Conservation (phyloP, 2,329 filamentous ascomycete genomes). For the Alternaria burnsii region DNA sequence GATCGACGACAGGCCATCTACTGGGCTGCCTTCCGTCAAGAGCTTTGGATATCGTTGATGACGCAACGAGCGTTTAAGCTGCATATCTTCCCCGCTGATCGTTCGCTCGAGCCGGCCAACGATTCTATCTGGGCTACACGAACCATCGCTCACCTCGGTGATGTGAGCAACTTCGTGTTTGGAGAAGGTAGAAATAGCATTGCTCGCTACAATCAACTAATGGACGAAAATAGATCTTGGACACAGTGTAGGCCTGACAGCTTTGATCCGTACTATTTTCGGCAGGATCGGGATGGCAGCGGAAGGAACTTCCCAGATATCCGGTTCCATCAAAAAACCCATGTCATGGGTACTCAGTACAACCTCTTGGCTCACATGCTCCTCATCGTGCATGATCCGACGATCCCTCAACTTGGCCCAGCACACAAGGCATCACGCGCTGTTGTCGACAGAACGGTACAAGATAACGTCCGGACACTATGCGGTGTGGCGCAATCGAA, state of each 20-base stretch:
- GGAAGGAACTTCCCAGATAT: slow-evolving; percentile 48
- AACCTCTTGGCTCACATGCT: slow-evolving; percentile 48
- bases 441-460: slow-evolving; percentile 43
- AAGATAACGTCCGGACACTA: slow-evolving; percentile 47
- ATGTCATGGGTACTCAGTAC: slow-evolving; percentile 47
- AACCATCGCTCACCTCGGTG: slow-evolving; percentile 51
- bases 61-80: slow-evolving; percentile 47
- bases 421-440: slow-evolving; percentile 44
- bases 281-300: slow-evolving; percentile 44
- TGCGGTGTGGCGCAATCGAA: slow-evolving; percentile 49
- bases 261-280: slow-evolving; percentile 48
- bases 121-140: slow-evolving; percentile 55
- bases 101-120: slow-evolving; percentile 50
- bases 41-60: slow-evolving; percentile 51
- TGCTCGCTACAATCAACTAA: slow-evolving; percentile 39
- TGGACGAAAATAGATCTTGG: slow-evolving; percentile 49
- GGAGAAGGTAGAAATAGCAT: slow-evolving; percentile 46
- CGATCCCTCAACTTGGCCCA: slow-evolving; percentile 48
- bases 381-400: slow-evolving; percentile 48
- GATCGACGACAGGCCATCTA: slow-evolving; percentile 49
- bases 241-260: slow-evolving; percentile 41
- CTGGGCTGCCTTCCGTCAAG: slow-evolving; percentile 51
- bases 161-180: slow-evolving; percentile 49
- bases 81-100: slow-evolving; percentile 51
- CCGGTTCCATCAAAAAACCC: slow-evolving; percentile 46